Percentiles rank a stretch among this genome's conserved stretches.
phyloP scores from a whole-genome alignment of 2,329 filamentous ascomycete genomes.

The Xylariales sp. region DNA sequence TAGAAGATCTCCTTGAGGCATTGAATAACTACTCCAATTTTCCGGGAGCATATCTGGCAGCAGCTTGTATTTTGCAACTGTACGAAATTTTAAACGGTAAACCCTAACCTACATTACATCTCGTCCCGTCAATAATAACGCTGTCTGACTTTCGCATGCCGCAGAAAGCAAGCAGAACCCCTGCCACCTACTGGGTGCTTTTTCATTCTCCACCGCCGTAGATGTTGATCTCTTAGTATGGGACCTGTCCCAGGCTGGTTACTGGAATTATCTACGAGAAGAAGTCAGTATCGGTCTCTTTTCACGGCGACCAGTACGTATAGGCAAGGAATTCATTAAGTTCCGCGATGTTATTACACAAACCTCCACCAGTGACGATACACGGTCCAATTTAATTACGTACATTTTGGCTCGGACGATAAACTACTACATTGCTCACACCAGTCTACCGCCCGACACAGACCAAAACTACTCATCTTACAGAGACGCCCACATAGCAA shows the following conservation, averaged over 20 bases:
- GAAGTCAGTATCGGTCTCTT: not conserved
- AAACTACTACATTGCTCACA: not conserved
- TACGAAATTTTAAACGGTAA: conserved; percentile 2
- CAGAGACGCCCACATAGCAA: too few species aligned
- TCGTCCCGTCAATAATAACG: too few species aligned
- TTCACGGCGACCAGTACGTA: not conserved
- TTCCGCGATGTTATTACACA: not conserved
- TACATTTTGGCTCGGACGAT: not conserved
- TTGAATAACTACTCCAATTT: not conserved
- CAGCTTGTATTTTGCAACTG: not conserved
- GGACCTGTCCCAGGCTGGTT: not conserved
- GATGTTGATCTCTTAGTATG: not conserved
- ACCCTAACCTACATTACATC: not conserved
- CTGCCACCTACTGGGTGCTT: not conserved
- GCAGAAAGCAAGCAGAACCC: not conserved
- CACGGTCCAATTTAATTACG: conserved; percentile 1
- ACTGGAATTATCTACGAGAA: conserved; percentile 3
- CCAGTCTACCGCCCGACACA: not conserved
- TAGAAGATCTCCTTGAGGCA: conserved; percentile 1
- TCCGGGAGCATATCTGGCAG: not conserved
- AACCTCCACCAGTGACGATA: not conserved
- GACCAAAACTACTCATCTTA: not conserved
- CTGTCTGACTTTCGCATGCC: not conserved
- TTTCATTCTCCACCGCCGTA: not conserved
- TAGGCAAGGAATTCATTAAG: not conserved